These are phyloP conservation scores for Lentinula edodes DNA, from an alignment of 768 basidiomycete species.

Conservation along the genomic window DNA sequence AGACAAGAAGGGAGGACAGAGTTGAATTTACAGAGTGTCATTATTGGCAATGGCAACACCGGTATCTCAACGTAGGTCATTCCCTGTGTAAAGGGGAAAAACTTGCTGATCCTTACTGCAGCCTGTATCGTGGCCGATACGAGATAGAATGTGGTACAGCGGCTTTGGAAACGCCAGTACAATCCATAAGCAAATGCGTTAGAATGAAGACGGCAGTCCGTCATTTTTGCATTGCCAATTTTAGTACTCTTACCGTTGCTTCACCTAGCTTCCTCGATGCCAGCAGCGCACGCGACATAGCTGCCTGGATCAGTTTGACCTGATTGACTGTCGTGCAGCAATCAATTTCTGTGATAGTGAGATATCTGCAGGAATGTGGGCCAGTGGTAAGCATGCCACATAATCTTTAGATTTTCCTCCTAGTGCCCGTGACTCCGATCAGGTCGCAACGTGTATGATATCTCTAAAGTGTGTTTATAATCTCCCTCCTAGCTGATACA, in stretches of 20 bases:
- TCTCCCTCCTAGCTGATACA: neutral
- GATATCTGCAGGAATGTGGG: conserved; percentile 36
- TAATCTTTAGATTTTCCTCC: neutral
- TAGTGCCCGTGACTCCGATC: neutral
- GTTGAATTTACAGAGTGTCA: conserved; percentile 64
- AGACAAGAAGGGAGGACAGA: conserved; percentile 46
- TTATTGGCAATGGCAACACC: conserved; percentile 71
- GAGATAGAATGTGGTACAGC: conserved; percentile 46
- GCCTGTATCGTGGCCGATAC: conserved; percentile 40
- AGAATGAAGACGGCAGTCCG: conserved; percentile 55
- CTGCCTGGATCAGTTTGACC: conserved; percentile 63
- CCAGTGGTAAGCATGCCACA: conserved; percentile 27
- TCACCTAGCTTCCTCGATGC: conserved; percentile 56
- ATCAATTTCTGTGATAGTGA: conserved; percentile 52
- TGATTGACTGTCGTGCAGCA: conserved; percentile 60
- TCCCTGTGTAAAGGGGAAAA: neutral
- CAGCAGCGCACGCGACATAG: conserved; percentile 44
- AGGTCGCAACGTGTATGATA: conserved; percentile 11
- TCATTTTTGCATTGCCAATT: conserved; percentile 2
- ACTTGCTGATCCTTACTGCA: conserved; percentile 17
- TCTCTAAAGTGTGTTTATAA: conserved; percentile 7
- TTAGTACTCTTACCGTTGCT: neutral
- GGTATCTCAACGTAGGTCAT: conserved; percentile 29
- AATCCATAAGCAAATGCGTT: conserved; percentile 47
- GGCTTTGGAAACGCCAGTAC: conserved; percentile 48